Percentiles rank a stretch among this genome's conserved stretches.
Evolutionary conservation across 306 rosid species (phyloP).

Genomic region (Mimosa bimucronata): DNA sequence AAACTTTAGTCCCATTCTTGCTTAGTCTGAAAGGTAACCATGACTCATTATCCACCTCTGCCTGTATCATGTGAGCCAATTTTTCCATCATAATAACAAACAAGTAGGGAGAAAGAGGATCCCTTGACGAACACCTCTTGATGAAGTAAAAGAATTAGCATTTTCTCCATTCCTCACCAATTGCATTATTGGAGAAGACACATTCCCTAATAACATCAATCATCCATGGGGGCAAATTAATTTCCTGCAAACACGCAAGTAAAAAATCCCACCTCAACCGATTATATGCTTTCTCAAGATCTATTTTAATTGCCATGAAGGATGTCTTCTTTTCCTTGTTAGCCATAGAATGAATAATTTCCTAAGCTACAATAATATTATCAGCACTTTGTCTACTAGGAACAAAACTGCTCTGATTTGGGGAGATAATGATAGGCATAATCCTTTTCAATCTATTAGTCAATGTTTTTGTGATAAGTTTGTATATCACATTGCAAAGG

Average conservation of each 20-base stretch:
- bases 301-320: neutral
- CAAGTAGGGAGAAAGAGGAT: neutral
- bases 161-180: neutral
- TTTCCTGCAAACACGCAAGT: neutral
- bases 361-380: neutral
- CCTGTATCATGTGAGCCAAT: neutral
- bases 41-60: neutral
- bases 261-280: neutral
- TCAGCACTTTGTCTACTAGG: neutral
- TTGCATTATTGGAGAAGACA: neutral
- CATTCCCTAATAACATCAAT: too few relatives aligned
- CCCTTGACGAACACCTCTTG: too few relatives aligned
- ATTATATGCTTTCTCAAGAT: neutral
- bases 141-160: too few relatives aligned
- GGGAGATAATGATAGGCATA: neutral
- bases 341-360: neutral
- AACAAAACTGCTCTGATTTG: neutral
- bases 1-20: neutral
- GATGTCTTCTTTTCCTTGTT: rapidly evolving
- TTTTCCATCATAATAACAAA: neutral
- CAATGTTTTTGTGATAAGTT: neutral
- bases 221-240: neutral
- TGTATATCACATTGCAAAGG: neutral
- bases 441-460: too few relatives aligned
- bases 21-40: neutral